These are phyloP conservation scores for Xylaria sp. DNA, from an alignment of 2,329 filamentous ascomycete species.

Conservation along the genomic window DNA sequence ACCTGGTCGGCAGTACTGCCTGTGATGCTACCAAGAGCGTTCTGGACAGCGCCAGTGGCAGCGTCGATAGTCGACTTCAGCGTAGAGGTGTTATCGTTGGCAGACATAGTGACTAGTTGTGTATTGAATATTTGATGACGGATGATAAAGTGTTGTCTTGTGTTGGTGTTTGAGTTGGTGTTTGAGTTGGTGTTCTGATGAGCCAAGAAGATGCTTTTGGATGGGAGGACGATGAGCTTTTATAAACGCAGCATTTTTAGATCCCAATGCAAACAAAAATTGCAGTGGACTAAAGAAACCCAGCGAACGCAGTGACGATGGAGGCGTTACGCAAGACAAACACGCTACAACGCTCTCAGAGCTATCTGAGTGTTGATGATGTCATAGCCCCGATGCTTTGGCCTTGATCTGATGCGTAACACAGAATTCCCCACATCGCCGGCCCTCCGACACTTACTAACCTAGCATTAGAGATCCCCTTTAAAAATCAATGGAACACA, in stretches of 20 bases:
- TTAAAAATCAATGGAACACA: too few relatives aligned
- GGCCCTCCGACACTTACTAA: not conserved
- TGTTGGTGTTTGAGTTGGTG: conserved; percentile 14
- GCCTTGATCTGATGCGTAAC: conserved; percentile 5
- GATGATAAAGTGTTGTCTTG: not conserved
- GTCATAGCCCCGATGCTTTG: conserved; percentile 23
- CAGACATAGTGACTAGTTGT: conserved; percentile 55
- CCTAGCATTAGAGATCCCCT: not conserved
- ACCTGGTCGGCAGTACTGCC: conserved; percentile 76
- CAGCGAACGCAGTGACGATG: conserved; percentile 31
- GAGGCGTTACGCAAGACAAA: conserved; percentile 25
- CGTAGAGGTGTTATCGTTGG: conserved; percentile 71
- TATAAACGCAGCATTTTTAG: conserved; percentile 17
- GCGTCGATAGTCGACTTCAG: conserved; percentile 81
- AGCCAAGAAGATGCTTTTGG: not conserved
- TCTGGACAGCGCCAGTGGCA: conserved; percentile 78
- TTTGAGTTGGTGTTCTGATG: conserved; percentile 5
- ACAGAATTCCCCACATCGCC: conserved; percentile 13
- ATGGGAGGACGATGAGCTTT: conserved; percentile 11
- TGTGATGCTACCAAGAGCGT: conserved; percentile 75
- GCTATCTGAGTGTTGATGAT: conserved; percentile 24
- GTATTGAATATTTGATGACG: conserved; percentile 15
- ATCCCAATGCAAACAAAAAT: not conserved
- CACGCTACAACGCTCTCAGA: conserved; percentile 13
- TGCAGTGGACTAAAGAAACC: conserved; percentile 23